These are phyloP conservation scores for Diaporthe ilicicola DNA, from an alignment of 2,329 filamentous ascomycete species.

Conservation along the genomic window DNA sequence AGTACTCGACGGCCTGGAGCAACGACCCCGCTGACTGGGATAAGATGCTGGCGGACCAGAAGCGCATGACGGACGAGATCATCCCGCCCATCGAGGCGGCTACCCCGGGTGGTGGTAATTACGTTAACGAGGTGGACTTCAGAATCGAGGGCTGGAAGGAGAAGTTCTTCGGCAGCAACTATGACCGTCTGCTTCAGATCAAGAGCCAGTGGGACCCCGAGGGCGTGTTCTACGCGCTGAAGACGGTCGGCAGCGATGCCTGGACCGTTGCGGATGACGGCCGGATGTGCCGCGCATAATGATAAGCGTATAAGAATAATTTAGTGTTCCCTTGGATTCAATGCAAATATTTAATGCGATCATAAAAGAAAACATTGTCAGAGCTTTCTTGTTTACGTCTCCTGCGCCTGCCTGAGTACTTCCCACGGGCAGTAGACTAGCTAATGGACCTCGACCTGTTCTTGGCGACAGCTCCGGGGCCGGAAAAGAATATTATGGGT, in stretches of 20 bases:
- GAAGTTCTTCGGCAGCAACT: constrained; percentile 44
- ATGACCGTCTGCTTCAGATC: constrained; percentile 38
- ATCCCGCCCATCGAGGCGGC: constrained; percentile 40
- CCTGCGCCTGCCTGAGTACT: too few species aligned
- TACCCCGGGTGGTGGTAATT: constrained; percentile 37
- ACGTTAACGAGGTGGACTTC: constrained; percentile 45
- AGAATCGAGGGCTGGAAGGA: constrained; percentile 43
- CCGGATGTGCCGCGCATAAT: constrained; percentile 40
- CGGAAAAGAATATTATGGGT: too few species aligned
- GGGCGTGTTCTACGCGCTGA: constrained; percentile 41
- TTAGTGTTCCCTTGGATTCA: not conserved
- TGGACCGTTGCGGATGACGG: constrained; percentile 50
- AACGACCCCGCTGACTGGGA: constrained; percentile 34
- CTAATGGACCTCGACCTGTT: too few species aligned
- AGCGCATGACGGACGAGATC: constrained; percentile 42
- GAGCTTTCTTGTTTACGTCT: not conserved
- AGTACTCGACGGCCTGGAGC: constrained; percentile 41
- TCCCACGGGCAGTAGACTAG: too few species aligned
- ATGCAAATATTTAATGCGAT: not conserved
- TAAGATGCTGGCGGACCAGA: constrained; percentile 40
- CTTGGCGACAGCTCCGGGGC: too few species aligned
- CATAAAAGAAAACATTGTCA: not conserved
- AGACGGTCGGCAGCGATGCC: constrained; percentile 42
- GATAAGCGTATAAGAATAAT: not conserved
- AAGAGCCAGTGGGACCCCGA: constrained; percentile 45